Evolutionary conservation across 257 asterid species (phyloP).

Genomic region (Rehmannia glutinosa): DNA sequence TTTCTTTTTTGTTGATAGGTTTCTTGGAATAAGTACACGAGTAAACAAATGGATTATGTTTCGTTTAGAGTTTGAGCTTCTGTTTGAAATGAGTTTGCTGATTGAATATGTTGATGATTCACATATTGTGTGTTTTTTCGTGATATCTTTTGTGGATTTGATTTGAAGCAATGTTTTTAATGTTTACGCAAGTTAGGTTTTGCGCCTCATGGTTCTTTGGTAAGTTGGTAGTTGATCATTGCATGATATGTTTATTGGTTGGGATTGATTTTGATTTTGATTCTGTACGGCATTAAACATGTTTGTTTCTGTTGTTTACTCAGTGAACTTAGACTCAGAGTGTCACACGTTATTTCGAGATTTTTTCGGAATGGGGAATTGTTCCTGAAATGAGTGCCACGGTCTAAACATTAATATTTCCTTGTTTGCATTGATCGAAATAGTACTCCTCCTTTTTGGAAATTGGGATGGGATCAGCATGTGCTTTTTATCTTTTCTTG

Average conservation of each 20-base stretch:
- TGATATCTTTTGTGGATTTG: slow-evolving; percentile 7
- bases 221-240: background rate
- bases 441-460: no score
- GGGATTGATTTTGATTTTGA: background rate
- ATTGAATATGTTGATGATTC: background rate
- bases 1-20: slow-evolving; percentile 17
- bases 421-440: no score
- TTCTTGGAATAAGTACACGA: background rate
- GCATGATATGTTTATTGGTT: background rate
- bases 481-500: no score
- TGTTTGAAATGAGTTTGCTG: no score
- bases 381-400: no score
- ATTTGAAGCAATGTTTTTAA: background rate
- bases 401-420: no score
- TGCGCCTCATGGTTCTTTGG: background rate
- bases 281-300: background rate
- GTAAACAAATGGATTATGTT: background rate
- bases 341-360: no score
- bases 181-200: background rate
- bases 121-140: no score
- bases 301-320: background rate
- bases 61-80: background rate
- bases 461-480: no score
- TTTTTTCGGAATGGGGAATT: no score
- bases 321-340: no score